Base-by-base conservation (phyloP, 2,329 filamentous ascomycete genomes). In the Fusarium equiseti region DNA sequence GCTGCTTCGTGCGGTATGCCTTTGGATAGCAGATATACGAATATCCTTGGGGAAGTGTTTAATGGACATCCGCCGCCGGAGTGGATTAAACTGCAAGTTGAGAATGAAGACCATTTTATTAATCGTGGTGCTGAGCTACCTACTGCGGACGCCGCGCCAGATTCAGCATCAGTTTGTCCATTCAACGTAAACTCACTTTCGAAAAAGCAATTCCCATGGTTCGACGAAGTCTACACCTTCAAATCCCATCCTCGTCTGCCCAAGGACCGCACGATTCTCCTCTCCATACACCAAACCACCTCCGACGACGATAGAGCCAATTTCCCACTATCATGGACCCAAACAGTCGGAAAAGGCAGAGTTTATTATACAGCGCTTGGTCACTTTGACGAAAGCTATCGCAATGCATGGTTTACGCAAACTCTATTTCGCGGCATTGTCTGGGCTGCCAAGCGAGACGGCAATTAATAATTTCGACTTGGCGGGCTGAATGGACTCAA, bases 221-320 rank as follows among this genome's bases (percentile, higher is more conserved):
- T 54, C 1, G 69, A 72, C 5, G 69, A 72, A 24, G 57, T 42
- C 1, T 72, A 72, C 13, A 67, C 46, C 1, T 72, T 72, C 35
- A 67, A 49, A 12, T 59, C 51, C 2, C 57, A 70, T 3, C 61
- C 66, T 0, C 50, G 66, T 0, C 12, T 43, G 0, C 16, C 26
- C 1, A 2, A 31, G 0, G 26, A 45, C 2, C 50, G 50, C 2
- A 32, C 35, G 0, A 20, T 72, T 6, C 42, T 72, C 2, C 22
- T 72, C 1, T 66, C 61, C 0, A 49, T 51, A 3, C 50, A 53
- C 18, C 32, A 43, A 20, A 53, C 50, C 3, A 27, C 50, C 7
- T 2, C n/a, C 1, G 12, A 42, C 13, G 50, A 53, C 15, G 18
- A 52, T 1, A 29, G 50, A 3, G 12, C 7, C 9, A 18, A 12